Percentiles rank a stretch among this genome's conserved stretches.
Evolutionary conservation across 139 green algal species (phyloP).

Genomic region (Nannochloris sp.): DNA sequence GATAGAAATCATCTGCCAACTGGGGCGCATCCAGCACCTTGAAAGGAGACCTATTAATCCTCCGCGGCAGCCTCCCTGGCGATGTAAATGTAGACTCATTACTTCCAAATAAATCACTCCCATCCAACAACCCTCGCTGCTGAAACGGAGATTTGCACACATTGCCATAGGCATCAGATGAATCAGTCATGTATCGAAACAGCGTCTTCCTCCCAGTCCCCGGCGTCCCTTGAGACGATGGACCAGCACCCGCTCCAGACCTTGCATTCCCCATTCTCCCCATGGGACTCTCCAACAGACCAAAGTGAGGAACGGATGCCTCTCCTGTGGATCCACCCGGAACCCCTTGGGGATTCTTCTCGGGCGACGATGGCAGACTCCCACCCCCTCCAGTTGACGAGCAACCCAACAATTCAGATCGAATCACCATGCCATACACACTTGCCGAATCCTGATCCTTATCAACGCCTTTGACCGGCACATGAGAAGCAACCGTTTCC

Average conservation of each 20-base stretch:
- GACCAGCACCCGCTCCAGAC: neutral
- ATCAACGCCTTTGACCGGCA: slow-evolving; percentile 4
- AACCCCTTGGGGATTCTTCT: slow-evolving; percentile 31
- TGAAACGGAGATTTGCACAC: slow-evolving; percentile 57
- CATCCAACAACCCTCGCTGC: slow-evolving; percentile 43
- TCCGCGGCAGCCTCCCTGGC: slow-evolving; percentile 49
- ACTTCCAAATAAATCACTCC: slow-evolving; percentile 19
- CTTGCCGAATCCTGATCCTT: slow-evolving; percentile 23
- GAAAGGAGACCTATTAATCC: slow-evolving; percentile 85
- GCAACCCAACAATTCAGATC: slow-evolving; percentile 59
- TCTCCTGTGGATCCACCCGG: neutral
- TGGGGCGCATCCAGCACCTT: slow-evolving; percentile 84
- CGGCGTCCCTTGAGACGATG: neutral
- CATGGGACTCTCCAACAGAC: slow-evolving; percentile 8
- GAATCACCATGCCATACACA: slow-evolving; percentile 70
- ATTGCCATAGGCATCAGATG: slow-evolving; percentile 41
- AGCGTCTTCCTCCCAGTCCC: slow-evolving; percentile 51
- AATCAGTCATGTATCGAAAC: slow-evolving; percentile 64
- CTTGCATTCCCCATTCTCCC: slow-evolving; percentile 12
- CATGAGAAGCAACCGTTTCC: slow-evolving; percentile 41
- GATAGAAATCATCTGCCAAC: slow-evolving; percentile 95
- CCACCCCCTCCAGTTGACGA: slow-evolving; percentile 13
- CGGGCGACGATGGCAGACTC: slow-evolving; percentile 29
- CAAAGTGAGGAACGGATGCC: neutral
- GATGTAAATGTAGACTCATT: slow-evolving; percentile 17